A percentile compares a stretch with the other conserved stretches of the same genome.
phyloP scores from a whole-genome alignment of 371 early-diverging fungal species.

The Mucor lusitanicus region DNA sequence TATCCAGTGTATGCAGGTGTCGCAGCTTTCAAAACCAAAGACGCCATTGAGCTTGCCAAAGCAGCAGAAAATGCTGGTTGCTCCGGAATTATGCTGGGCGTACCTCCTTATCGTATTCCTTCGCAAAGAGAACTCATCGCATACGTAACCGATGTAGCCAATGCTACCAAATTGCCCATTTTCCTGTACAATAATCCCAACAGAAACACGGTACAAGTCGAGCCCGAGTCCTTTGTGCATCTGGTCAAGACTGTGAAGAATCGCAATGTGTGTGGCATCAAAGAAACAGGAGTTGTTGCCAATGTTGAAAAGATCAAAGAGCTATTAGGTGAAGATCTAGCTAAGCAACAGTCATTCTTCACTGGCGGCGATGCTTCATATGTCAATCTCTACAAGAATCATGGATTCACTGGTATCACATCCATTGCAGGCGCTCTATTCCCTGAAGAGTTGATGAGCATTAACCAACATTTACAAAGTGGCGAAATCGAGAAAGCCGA shows the following conservation, averaged over 20 bases:
- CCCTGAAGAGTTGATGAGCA: slow-evolving; percentile 10
- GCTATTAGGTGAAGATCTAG: neutral
- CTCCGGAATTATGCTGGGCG: slow-evolving; percentile 35
- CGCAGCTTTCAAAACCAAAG: slow-evolving; percentile 33
- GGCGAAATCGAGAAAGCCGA: slow-evolving; percentile 18
- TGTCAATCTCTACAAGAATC: slow-evolving; percentile 7
- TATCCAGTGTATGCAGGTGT: slow-evolving; percentile 34
- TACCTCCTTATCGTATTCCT: slow-evolving; percentile 34
- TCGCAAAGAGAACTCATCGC: slow-evolving; percentile 22
- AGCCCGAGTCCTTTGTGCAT: slow-evolving; percentile 25
- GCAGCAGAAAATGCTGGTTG: slow-evolving; percentile 21
- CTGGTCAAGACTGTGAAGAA: neutral
- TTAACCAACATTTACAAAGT: slow-evolving; percentile 10
- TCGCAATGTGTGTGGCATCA: slow-evolving; percentile 22
- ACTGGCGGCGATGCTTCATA: slow-evolving; percentile 18
- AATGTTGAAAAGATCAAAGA: slow-evolving; percentile 25
- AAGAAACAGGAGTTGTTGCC: slow-evolving; percentile 25
- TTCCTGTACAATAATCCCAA: slow-evolving; percentile 37
- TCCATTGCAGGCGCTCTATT: slow-evolving; percentile 29
- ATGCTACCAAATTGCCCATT: slow-evolving; percentile 16
- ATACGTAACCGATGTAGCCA: slow-evolving; percentile 26
- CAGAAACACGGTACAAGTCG: slow-evolving; percentile 23
- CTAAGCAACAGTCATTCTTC: slow-evolving; percentile 11
- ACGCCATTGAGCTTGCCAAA: slow-evolving; percentile 28
- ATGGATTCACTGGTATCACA: slow-evolving; percentile 29